Evolutionary conservation across 352 stramenopile species (phyloP), one percentile per base, ranked within the genome.

Genomic region (Saprolegnia diclina): DNA sequence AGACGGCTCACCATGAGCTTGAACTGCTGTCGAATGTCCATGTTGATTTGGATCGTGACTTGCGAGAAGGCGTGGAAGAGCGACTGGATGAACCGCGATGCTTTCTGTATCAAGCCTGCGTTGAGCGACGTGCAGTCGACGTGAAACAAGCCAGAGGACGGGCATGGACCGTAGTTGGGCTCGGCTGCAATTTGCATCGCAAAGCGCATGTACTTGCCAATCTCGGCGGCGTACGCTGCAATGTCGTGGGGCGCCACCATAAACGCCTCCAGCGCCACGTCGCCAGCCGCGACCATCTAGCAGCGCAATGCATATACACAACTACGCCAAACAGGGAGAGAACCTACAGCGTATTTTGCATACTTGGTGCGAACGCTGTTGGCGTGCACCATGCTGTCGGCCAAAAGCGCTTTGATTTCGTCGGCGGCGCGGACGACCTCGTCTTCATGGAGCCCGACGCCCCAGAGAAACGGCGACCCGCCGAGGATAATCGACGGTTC

Each of bases 1-100:
- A 93, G 66, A 38, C 73, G 71, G 35, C 74, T 79, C 7, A 82
- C 83, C 13, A 91, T 81, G 22, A 92, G 82, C 46, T 93, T 91
- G 68, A 91, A 93, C 38, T 87, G 74, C 9, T 89, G 77, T 0
- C 82, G 75, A 35, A 91, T 70, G n/a, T 85, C 78, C 0, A 73
- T 57, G 37, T 88, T 90, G 53, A 81, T 74, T 0, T 66, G 71
- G 1, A 77, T 59, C 1, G 82, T 90, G 38, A 74, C 45, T 10
- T 86, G 74, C 19, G 86, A 74, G 73, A 91, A 93, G 0, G 70
- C 73, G 32, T 69, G 46, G 0, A 91, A 71, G 3, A 90, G 69
- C 5, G 50, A 56, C 11, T 77, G 71, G 0, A 67, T 76, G 79
- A 82, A 92, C 10, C 74, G 65, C 0, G 64, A 72, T 4, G 88